Base-by-base conservation (phyloP, 2,329 filamentous ascomycete genomes). In the Botrytis elliptica region DNA sequence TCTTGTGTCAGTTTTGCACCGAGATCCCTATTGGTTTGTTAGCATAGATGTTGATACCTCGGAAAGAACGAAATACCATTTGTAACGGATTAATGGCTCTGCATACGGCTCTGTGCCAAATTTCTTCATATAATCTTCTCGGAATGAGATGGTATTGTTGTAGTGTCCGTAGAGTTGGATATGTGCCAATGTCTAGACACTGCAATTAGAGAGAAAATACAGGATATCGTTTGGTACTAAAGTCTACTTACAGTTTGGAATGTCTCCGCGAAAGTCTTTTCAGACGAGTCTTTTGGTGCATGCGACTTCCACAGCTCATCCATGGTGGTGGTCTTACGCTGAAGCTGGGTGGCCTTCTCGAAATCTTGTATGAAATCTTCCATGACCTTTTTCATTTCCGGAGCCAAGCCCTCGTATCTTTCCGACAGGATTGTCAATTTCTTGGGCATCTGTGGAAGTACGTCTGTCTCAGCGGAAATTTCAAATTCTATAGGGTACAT, bases 1-100 rank as follows among this genome's bases (percentile, higher is more conserved):
- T 46, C 49, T 4, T 73, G 57, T 20, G 76, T 74, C 20, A 78
- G 44, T 40, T 66, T 73, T 0, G 66, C 66, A 5, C 76, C 77
- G 10, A 77, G 66, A 29, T 75, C 64, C 76, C 76, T 77, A 16
- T 12, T 8, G 3, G 2, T 25, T 10, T 57, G 42, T 66, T 38
- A 59, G n/a, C 12, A 33, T 18, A 33, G 20, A 29, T 60, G 16
- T 20, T 33, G 38, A 7, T 22, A 22, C 8, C 42, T 59, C 60
- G 8, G 25, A 16, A 22, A 9, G 10, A 46, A 9, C 0, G 1
- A 38, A 8, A 18, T 62, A 73, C 74, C 74, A 75, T 73, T 75
- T 71, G 12, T 71, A 75, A 20, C 60, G 57, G 18, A 75, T 57
- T 14, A 71, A 29, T 29, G 74, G 74, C 8, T 71, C 68, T 22